Base-by-base conservation (phyloP, 148 eudicot species). In the Rhododendron simsii region DNA sequence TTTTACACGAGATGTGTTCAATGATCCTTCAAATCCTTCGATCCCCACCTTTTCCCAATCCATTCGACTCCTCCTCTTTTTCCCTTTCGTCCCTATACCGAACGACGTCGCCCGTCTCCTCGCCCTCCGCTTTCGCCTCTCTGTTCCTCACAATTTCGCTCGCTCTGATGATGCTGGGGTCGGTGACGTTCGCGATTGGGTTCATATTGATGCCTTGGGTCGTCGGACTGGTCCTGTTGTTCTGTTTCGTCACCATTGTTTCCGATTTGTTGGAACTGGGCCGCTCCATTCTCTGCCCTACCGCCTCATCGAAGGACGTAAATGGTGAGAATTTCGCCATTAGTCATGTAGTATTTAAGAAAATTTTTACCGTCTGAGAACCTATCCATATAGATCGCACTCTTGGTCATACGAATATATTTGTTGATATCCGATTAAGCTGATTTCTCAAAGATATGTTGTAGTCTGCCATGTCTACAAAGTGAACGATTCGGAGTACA, bases 131-230 rank as follows among this genome's bases (percentile, higher is more conserved):
- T 37, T 92, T 95, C 26, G 94, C 94, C 2, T 85, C 92, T 13
- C 84, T 95, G 28, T 90, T 94, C 21, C 85, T 93, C 14, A 93
- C 94, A 51, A 90, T 95, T 65, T 94, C 95, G 11, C n/a, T 95
- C 39, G 87, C 94, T 9, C 53, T 94, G 87, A 94, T 95, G 96
- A 79, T 95, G 67, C 91, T 90, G 37, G 96, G 98, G 39, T 91
- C 90, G 23, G 86, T 92, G 5, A 86, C 87, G 7, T 93, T 95
- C 84, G 12, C 92, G 20, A 92, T 95, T 20, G 96, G 98, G 37
- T 84, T 95, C 4, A 51, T 94, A 10, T 50, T 95, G 84, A 86
- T 95, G 96, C 96, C 96, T 15, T 91, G 93, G 92, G 90, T 94
- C 12, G 78, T 94, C 41, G 93, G 86, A 10, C 59, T 92, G 83